phyloP scores from a whole-genome alignment of 2,329 filamentous ascomycete species.

The Neofusicoccum laricinum region DNA sequence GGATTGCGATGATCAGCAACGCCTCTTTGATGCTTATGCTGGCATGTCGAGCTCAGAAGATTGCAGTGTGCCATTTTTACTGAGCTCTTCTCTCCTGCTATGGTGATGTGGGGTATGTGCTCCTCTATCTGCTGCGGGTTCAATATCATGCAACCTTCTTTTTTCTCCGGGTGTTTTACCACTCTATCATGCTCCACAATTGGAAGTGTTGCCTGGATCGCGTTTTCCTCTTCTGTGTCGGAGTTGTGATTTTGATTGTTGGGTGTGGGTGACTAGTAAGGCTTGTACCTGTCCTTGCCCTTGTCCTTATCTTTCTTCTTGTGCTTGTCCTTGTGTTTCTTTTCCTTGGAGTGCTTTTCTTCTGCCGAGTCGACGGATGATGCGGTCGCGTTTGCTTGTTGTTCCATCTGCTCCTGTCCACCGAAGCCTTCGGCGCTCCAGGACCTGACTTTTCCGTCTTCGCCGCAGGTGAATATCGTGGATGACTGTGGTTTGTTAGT shows the following conservation, averaged over 20 bases:
- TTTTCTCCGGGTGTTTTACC: no score
- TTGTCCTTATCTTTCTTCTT: slow-evolving; percentile 30
- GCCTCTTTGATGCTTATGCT: background rate
- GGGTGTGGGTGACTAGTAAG: slow-evolving; percentile 27
- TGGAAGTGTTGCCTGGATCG: no score
- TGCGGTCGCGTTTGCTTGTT: slow-evolving; percentile 18
- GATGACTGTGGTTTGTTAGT: slow-evolving; percentile 23
- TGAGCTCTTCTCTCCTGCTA: no score
- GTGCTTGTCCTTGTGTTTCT: slow-evolving; percentile 32
- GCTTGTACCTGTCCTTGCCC: slow-evolving; percentile 38
- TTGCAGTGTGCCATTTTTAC: no score
- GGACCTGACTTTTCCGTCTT: slow-evolving; percentile 45
- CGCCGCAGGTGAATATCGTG: slow-evolving; percentile 47
- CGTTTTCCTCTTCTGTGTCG: no score
- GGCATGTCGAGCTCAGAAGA: no score
- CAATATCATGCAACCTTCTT: no score
- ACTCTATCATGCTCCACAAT: no score
- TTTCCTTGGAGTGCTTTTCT: background rate
- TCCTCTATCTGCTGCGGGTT: no score
- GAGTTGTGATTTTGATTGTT: no score
- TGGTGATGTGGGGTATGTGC: no score
- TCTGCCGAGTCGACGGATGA: slow-evolving; percentile 19
- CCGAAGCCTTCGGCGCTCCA: slow-evolving; percentile 31
- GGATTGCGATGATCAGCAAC: background rate
- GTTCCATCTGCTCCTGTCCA: slow-evolving; percentile 8